These are phyloP conservation scores for Avena insularis DNA, from an alignment of 176 grass and related monocot species.

Conservation along the genomic window DNA sequence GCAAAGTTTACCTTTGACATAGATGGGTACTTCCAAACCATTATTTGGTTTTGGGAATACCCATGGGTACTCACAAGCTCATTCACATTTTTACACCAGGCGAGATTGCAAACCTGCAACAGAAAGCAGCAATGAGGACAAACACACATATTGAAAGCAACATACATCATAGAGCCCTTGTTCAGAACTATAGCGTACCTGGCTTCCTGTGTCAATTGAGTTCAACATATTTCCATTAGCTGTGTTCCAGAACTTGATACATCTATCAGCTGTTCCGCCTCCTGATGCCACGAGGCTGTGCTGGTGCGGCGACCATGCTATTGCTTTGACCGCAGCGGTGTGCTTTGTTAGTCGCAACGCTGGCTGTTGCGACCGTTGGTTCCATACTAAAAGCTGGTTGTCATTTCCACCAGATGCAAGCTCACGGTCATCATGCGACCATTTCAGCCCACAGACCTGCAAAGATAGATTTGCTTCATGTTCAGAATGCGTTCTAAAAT, in stretches of 20 bases:
- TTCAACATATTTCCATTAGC: constrained; percentile 87
- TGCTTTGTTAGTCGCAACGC: constrained; percentile 81
- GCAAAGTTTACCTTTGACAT: constrained; percentile 74
- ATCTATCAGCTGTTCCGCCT: constrained; percentile 92
- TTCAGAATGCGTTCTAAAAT: constrained; percentile 16
- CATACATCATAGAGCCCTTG: neutral
- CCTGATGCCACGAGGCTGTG: constrained; percentile 90
- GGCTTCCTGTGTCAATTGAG: constrained; percentile 92
- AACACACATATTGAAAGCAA: neutral
- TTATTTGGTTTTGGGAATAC: constrained; percentile 98
- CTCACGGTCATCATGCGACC: constrained; percentile 96
- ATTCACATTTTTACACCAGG: constrained; percentile 97
- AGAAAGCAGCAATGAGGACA: constrained; percentile 12
- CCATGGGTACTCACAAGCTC: constrained; percentile 97
- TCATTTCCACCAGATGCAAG: constrained; percentile 98
- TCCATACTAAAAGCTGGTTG: constrained; percentile 96
- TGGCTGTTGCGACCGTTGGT: constrained; percentile 88
- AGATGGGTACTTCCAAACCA: constrained; percentile 99
- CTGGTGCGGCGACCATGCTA: constrained; percentile 96
- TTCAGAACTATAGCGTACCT: constrained; percentile 55
- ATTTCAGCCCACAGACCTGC: constrained; percentile 96
- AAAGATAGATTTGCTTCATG: neutral
- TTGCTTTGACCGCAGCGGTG: constrained; percentile 95
- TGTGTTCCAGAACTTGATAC: constrained; percentile 96
- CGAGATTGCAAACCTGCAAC: constrained; percentile 93